A percentile compares a stretch with the other conserved stretches of the same genome.
Evolutionary conservation across 2,329 filamentous ascomycete genomes (phyloP).

Genomic region (Colletotrichum siamense): DNA sequence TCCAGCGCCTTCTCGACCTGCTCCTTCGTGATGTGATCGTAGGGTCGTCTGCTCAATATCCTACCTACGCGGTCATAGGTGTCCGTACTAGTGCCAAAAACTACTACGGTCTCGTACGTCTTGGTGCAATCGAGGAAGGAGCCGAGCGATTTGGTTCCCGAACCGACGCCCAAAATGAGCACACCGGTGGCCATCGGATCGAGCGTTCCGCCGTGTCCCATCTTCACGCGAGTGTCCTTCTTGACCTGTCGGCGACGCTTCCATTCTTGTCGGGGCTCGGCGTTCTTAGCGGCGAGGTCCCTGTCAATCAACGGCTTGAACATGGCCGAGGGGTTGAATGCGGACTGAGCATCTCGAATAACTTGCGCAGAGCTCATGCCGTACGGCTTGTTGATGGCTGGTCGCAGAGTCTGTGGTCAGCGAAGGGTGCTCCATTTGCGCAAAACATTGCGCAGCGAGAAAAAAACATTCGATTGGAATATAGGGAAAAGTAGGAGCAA

Average conservation of each 20-base stretch:
- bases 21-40: slow-evolving; percentile 81
- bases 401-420: not conserved
- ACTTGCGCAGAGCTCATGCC: slow-evolving; percentile 89
- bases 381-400: slow-evolving; percentile 92
- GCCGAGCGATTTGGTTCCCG: slow-evolving; percentile 82
- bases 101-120: slow-evolving; percentile 85
- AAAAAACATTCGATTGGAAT: not conserved
- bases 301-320: slow-evolving; percentile 80
- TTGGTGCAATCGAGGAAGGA: slow-evolving; percentile 90
- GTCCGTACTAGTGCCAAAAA: slow-evolving; percentile 93
- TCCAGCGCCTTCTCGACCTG: slow-evolving; percentile 78
- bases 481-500: not conserved
- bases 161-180: slow-evolving; percentile 85
- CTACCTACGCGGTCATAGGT: slow-evolving; percentile 90
- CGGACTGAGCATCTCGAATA: slow-evolving; percentile 83
- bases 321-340: slow-evolving; percentile 80
- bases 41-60: slow-evolving; percentile 75
- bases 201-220: slow-evolving; percentile 94
- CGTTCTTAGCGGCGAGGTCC: slow-evolving; percentile 60
- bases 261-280: slow-evolving; percentile 64
- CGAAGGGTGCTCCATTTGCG: not conserved
- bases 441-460: not conserved
- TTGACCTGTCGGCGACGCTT: slow-evolving; percentile 63
- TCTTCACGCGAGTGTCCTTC: slow-evolving; percentile 77
- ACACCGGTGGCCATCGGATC: slow-evolving; percentile 95